These are phyloP conservation scores for Xylariomycetidae sp. DNA, from an alignment of 2,329 filamentous ascomycete species.

Conservation along the genomic window DNA sequence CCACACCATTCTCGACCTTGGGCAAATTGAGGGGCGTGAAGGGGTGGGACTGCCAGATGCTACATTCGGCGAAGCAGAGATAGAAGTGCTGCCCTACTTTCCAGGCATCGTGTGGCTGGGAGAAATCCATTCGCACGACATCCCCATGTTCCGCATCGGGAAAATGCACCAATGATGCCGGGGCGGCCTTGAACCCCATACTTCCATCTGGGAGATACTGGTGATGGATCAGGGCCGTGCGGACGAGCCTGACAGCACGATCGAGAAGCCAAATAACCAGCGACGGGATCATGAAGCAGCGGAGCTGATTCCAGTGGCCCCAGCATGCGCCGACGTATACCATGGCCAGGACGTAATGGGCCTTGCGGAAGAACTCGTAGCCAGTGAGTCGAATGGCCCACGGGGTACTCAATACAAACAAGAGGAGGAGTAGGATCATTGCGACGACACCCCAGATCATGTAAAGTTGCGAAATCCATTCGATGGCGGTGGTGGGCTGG, in stretches of 20 bases:
- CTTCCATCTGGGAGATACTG: constrained; percentile 40
- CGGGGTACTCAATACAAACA: constrained; percentile 55
- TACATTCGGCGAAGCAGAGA: constrained; percentile 61
- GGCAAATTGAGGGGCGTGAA: constrained; percentile 61
- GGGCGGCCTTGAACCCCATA: constrained; percentile 51
- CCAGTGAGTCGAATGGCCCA: constrained; percentile 61
- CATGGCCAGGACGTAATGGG: constrained; percentile 68
- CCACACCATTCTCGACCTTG: constrained; percentile 30
- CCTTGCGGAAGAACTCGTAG: constrained; percentile 74
- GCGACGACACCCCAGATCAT: constrained; percentile 71
- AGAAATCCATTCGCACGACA: constrained; percentile 62
- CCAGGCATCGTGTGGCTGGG: constrained; percentile 58
- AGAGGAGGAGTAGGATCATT: constrained; percentile 56
- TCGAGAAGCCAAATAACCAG: constrained; percentile 63
- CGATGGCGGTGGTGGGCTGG: constrained; percentile 54
- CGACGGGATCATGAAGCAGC: constrained; percentile 64
- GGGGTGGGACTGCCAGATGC: constrained; percentile 69
- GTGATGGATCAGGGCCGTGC: constrained; percentile 58
- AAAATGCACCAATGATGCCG: constrained; percentile 49
- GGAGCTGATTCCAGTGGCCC: constrained; percentile 66
- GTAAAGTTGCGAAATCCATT: constrained; percentile 60
- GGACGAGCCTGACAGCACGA: constrained; percentile 51
- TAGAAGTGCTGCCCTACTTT: constrained; percentile 67
- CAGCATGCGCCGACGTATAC: constrained; percentile 72
- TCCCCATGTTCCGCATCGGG: constrained; percentile 52